phyloP scores from a whole-genome alignment of 768 basidiomycete genomes.

The Lentinula edodes region DNA sequence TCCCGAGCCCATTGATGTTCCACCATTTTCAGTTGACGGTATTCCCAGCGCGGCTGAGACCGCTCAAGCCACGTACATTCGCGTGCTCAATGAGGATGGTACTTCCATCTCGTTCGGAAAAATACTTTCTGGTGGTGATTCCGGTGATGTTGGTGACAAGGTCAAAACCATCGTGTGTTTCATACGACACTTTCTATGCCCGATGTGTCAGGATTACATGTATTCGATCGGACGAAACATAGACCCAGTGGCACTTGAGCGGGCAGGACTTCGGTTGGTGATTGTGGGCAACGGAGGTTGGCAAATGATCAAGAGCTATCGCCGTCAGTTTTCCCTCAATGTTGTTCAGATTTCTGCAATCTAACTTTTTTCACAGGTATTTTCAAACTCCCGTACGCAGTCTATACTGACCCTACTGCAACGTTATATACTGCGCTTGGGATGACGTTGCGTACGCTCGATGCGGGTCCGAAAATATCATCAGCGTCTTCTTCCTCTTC shows the following conservation, averaged over 20 bases:
- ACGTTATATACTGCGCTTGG: slow-evolving; percentile 55
- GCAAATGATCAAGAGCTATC: slow-evolving; percentile 60
- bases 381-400: slow-evolving; percentile 52
- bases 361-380: slow-evolving; percentile 32
- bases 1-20: neutral
- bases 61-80: slow-evolving; percentile 34
- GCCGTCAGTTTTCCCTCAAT: slow-evolving; percentile 13
- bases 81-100: slow-evolving; percentile 52
- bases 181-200: slow-evolving; percentile 68
- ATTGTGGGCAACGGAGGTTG: slow-evolving; percentile 63
- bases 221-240: slow-evolving; percentile 49
- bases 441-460: slow-evolving; percentile 31
- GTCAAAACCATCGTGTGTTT: slow-evolving; percentile 56
- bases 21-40: slow-evolving; percentile 6
- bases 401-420: slow-evolving; percentile 62
- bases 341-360: neutral
- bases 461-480: slow-evolving; percentile 22
- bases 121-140: slow-evolving; percentile 20
- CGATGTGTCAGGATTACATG: slow-evolving; percentile 68
- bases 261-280: slow-evolving; percentile 47
- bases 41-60: slow-evolving; percentile 12
- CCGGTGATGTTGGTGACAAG: neutral
- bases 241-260: slow-evolving; percentile 39
- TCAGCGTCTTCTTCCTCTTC: neutral
- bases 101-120: slow-evolving; percentile 48